A percentile compares a stretch with the other conserved stretches of the same genome.
Evolutionary conservation across 352 stramenopile species (phyloP).

Genomic region (Globisporangium emineosum): DNA sequence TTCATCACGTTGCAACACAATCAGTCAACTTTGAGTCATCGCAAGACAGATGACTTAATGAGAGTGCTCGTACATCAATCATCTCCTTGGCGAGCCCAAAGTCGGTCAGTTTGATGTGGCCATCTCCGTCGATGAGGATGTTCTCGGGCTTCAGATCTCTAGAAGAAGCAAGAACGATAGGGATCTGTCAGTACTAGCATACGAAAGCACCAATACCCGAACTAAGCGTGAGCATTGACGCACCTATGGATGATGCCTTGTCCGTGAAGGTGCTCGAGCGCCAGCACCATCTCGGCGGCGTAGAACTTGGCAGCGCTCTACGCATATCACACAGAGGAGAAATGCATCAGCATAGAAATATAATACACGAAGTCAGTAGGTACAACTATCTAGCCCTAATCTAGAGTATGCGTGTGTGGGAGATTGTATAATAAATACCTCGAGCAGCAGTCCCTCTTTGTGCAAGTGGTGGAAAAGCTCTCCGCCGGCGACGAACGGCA

Average conservation of each 20-base stretch:
- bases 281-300: slow-evolving; percentile 80
- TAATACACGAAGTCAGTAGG: neutral
- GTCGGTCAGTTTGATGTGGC: slow-evolving; percentile 83
- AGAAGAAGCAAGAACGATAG: neutral
- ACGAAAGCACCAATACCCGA: no score
- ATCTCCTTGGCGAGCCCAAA: slow-evolving; percentile 86
- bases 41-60: no score
- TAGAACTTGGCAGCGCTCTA: slow-evolving; percentile 76
- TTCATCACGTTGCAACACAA: slow-evolving; percentile 3
- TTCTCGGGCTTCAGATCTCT: slow-evolving; percentile 87
- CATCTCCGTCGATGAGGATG: slow-evolving; percentile 71
- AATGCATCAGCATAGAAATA: neutral
- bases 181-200: no score
- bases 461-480: slow-evolving; percentile 70
- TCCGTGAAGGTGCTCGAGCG: slow-evolving; percentile 72
- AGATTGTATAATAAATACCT: no score
- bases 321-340: neutral
- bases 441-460: slow-evolving; percentile 59
- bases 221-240: neutral
- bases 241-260: slow-evolving; percentile 79
- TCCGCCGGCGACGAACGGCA: slow-evolving; percentile 68
- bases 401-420: no score
- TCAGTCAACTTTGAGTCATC: no score
- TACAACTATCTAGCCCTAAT: no score
- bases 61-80: slow-evolving; percentile 36